These are phyloP conservation scores for Blastobotrys terrestris DNA, from an alignment of 805 yeast genomes.

Conservation along the genomic window DNA sequence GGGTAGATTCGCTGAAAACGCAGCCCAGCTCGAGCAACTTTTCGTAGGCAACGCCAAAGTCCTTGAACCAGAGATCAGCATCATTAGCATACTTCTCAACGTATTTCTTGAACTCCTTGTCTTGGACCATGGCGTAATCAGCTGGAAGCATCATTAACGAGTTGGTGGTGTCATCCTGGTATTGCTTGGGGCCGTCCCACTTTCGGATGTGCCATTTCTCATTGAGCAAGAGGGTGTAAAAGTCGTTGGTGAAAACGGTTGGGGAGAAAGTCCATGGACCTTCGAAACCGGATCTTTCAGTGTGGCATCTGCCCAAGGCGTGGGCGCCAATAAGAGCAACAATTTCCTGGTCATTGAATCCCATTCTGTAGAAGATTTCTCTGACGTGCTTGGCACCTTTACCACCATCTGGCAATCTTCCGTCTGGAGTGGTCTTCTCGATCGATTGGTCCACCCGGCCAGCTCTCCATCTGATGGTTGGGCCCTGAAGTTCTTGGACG, in stretches of 20 bases:
- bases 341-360: slow-evolving; percentile 63
- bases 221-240: slow-evolving; percentile 49
- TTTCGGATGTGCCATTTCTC: slow-evolving; percentile 50
- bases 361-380: slow-evolving; percentile 56
- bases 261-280: slow-evolving; percentile 85
- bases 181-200: slow-evolving; percentile 60
- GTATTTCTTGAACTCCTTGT: slow-evolving; percentile 50
- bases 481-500: slow-evolving; percentile 73
- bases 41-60: slow-evolving; percentile 57
- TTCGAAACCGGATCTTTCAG: slow-evolving; percentile 53
- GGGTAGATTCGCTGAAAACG: slow-evolving; percentile 42
- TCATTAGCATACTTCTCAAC: slow-evolving; percentile 58
- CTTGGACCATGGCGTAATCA: slow-evolving; percentile 57
- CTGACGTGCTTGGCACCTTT: slow-evolving; percentile 60
- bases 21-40: slow-evolving; percentile 68
- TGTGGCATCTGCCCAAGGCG: slow-evolving; percentile 70
- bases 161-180: slow-evolving; percentile 48
- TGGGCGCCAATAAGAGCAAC: slow-evolving; percentile 76
- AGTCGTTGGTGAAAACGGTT: slow-evolving; percentile 63
- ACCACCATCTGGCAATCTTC: slow-evolving; percentile 69
- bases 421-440: slow-evolving; percentile 51
- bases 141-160: slow-evolving; percentile 74
- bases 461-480: slow-evolving; percentile 68
- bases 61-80: slow-evolving; percentile 49
- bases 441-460: slow-evolving; percentile 63